These are phyloP conservation scores for Noccaea caerulescens DNA, from an alignment of 345 rosid genomes.

Conservation along the genomic window DNA sequence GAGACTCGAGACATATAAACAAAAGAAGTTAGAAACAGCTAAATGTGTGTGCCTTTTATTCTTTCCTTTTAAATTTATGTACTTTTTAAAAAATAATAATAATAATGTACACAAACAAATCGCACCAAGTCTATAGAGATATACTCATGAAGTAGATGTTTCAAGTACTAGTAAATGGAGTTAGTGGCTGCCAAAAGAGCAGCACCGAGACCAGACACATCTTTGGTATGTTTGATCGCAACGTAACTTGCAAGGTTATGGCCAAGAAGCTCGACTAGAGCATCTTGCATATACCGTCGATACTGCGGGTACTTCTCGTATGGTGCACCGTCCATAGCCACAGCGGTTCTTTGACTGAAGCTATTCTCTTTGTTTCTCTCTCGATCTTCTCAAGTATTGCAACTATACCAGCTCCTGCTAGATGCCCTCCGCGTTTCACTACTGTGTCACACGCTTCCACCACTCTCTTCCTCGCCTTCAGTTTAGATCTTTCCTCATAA, in stretches of 20 bases:
- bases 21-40: no score
- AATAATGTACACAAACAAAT: slow-evolving; percentile 27
- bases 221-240: slow-evolving; percentile 71
- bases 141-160: slow-evolving; percentile 2
- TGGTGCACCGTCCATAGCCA: slow-evolving; percentile 86
- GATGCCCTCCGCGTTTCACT: slow-evolving; percentile 70
- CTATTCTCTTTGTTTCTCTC: slow-evolving; percentile 59
- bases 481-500: no score
- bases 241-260: slow-evolving; percentile 54
- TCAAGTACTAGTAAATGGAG: slow-evolving; percentile 52
- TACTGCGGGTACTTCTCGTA: slow-evolving; percentile 75
- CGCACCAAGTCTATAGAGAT: background rate
- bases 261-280: slow-evolving; percentile 72
- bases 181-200: slow-evolving; percentile 85
- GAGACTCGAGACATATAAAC: no score
- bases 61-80: no score
- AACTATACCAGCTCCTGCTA: slow-evolving; percentile 93
- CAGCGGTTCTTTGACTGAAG: slow-evolving; percentile 66
- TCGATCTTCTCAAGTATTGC: slow-evolving; percentile 81
- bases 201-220: slow-evolving; percentile 90
- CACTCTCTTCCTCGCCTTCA: no score
- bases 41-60: no score
- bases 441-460: no score
- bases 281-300: slow-evolving; percentile 65
- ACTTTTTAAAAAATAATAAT: no score